These are phyloP conservation scores for Arabis hirsuta DNA, from an alignment of 345 rosid species.

Conservation along the genomic window DNA sequence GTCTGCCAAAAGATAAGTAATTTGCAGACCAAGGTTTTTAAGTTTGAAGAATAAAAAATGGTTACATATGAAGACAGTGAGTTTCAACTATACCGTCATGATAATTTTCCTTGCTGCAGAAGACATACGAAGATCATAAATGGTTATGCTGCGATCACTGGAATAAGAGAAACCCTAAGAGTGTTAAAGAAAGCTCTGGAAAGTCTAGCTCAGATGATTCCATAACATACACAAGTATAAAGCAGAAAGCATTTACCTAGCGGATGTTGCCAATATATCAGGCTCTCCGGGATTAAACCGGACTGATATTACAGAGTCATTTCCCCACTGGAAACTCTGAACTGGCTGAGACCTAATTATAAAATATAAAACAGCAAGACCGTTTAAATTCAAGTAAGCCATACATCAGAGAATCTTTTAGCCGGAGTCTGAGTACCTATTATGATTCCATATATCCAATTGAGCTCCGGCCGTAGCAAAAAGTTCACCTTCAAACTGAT, in stretches of 20 bases:
- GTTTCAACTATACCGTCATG: constrained; percentile 67
- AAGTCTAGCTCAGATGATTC: background rate
- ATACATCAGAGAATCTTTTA: background rate
- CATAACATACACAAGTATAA: constrained; percentile 12
- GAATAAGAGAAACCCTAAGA: constrained; percentile 33
- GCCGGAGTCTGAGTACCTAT: constrained; percentile 61
- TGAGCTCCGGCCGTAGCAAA: constrained; percentile 97
- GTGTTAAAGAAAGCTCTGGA: constrained; percentile 22
- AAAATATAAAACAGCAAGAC: constrained; percentile 17
- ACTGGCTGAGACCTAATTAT: constrained; percentile 85
- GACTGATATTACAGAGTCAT: constrained; percentile 80
- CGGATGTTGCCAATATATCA: constrained; percentile 78
- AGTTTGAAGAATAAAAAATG: background rate
- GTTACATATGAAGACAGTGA: constrained; percentile 13
- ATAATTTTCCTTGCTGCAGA: constrained; percentile 77
- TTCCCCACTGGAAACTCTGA: constrained; percentile 84
- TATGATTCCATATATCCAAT: constrained; percentile 93
- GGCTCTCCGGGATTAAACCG: constrained; percentile 96
- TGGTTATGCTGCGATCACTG: constrained; percentile 78
- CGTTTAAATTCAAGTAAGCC: background rate
- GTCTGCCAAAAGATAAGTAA: constrained; percentile 59
- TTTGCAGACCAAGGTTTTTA: background rate
- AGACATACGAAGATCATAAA: constrained; percentile 86
- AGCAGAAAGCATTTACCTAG: constrained; percentile 55
- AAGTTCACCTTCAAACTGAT: constrained; percentile 86